Conservation (phyloP, 2,329 filamentous ascomycete genomes). For the Elsinoe arachidis region DNA sequence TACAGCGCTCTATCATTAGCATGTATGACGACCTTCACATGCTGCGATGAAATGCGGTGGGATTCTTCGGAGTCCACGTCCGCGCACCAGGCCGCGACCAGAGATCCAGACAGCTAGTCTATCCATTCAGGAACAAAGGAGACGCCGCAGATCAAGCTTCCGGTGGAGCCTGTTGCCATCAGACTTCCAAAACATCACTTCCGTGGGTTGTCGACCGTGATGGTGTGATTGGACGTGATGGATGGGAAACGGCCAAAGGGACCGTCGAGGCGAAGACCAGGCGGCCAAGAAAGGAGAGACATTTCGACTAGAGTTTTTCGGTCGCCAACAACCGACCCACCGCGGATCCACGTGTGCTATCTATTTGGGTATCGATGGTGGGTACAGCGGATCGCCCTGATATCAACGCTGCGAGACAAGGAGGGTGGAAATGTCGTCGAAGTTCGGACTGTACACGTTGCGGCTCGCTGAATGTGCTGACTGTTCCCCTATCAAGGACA, state of each 20-base stretch:
- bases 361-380: background rate
- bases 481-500: background rate
- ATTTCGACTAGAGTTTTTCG: background rate
- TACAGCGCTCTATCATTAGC: background rate
- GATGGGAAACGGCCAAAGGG: background rate
- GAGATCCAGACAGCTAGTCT: background rate
- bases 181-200: background rate
- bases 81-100: background rate
- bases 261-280: background rate
- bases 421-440: constrained; percentile 4
- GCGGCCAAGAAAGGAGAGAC: background rate
- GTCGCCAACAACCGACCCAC: constrained; percentile 2
- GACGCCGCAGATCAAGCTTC: background rate
- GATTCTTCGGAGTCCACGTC: constrained; percentile 9
- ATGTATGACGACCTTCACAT: constrained; percentile 8
- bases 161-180: background rate
- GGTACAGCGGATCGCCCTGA: background rate
- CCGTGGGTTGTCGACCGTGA: background rate
- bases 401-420: background rate
- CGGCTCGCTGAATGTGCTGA: background rate
- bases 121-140: constrained; percentile 6
- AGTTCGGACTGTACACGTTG: background rate
- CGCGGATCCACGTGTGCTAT: constrained; percentile 6
- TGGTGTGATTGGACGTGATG: background rate
- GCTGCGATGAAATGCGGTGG: background rate